Evolutionary conservation across 768 basidiomycete genomes (phyloP).

Genomic region (Mrakia gelida): DNA sequence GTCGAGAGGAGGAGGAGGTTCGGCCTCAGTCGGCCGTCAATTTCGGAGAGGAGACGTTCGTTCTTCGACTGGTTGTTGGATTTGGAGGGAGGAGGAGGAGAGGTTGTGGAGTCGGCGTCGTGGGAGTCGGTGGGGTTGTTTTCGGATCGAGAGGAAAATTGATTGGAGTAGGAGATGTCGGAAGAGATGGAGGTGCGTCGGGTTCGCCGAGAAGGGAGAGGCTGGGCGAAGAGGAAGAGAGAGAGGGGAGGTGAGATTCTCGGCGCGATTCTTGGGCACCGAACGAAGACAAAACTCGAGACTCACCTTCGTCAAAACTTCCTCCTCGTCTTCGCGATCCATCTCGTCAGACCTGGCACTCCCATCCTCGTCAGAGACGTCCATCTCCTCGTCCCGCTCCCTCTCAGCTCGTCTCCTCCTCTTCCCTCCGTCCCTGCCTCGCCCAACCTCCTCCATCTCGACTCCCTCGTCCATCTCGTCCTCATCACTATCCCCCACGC

Average conservation of each 20-base stretch:
- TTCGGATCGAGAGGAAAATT: not conserved
- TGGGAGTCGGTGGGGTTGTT: not conserved
- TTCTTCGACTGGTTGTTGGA: not conserved
- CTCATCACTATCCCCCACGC: not conserved
- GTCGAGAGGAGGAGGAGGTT: not conserved
- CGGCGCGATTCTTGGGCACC: not conserved
- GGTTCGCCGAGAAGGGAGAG: not conserved
- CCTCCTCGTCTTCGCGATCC: conserved; percentile 15
- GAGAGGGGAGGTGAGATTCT: not conserved
- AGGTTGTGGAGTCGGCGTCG: conserved; percentile 12
- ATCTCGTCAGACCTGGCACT: not conserved
- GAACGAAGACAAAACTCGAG: not conserved
- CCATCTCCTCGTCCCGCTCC: not conserved
- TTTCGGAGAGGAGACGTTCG: conserved; percentile 27
- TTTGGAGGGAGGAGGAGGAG: not conserved
- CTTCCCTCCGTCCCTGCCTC: conserved; percentile 8
- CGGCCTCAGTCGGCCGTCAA: not conserved
- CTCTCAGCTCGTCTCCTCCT: conserved; percentile 1
- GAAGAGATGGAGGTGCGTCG: not conserved
- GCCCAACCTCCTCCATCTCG: not conserved
- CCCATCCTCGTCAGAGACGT: not conserved
- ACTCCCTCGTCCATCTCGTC: not conserved
- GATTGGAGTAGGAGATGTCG: not conserved
- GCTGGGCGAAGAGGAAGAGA: not conserved
- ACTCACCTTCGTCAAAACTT: conserved; percentile 4